Base-by-base conservation (phyloP, 768 basidiomycete species). In the Leucocoprinus sp. region DNA sequence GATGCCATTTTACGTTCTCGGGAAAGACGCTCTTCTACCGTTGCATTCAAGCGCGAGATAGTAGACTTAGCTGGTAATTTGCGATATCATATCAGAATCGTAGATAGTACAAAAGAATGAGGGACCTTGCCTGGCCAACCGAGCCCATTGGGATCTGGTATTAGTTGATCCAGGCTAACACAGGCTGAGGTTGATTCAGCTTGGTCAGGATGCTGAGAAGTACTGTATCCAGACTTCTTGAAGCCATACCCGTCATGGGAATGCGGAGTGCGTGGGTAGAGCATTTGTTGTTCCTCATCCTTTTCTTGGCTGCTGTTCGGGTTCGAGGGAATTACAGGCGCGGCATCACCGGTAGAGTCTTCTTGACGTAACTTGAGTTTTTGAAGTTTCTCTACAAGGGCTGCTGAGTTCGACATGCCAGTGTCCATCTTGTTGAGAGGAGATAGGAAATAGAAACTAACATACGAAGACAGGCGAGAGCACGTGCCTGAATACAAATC, bases 71-170 rank as follows among this genome's bases (percentile, higher is more conserved):
- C 93, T 93, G 56, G 12, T 43, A 27, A 43, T 39, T 46, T 19
- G 42, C 24, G 22, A 31, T 26, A 28, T 17, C 23, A 38, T 24
- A 4, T 29, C 34, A 39, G 40, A 9, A 11, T 6, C 28, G 21
- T 28, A 26, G 39, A 28, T 6, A 36, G 24, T 5, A 3, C 5
- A 5, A 43, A 21, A 38, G 27, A 36, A 43, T 28, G 21, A 41
- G 42, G 37, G 46, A 38, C 59, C 70, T 52, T 55, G 85, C 91
- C 91, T 62, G 93, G 93, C 92, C 93, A 95, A 5, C 92, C 93
- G 7, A 96, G 74, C 43, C 93, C 93, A 56, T 91, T 75, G 40
- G 75, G 67, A 60, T 78, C 76, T 45, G 74, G 71, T 28, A 76
- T 65, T 22, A 65, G 56, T 45, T 65, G 63, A 40, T 61, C 57